phyloP scores from a whole-genome alignment of 208 protist species.

The Acanthamoeba sp. region DNA sequence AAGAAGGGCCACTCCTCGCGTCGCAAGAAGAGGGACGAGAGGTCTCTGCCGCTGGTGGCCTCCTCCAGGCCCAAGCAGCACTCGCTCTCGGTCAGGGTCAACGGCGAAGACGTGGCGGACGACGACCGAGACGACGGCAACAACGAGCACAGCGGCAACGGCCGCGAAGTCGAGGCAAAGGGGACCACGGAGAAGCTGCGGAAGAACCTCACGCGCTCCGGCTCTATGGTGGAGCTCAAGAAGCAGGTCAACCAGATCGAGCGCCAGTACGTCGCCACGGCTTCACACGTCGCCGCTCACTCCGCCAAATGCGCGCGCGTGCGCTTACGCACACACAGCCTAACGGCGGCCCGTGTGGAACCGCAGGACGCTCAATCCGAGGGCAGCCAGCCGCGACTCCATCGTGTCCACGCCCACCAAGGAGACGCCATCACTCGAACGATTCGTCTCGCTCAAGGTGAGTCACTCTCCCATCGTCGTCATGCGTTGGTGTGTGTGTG shows the following conservation, averaged over 20 bases:
- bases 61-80: background rate
- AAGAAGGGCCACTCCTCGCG: background rate
- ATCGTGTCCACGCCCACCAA: background rate
- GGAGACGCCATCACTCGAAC: background rate
- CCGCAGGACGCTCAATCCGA: background rate
- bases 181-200: background rate
- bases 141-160: background rate
- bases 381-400: background rate
- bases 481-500: background rate
- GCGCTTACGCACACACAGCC: background rate
- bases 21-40: background rate
- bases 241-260: background rate
- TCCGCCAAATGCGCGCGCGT: background rate
- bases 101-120: background rate
- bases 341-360: too few species aligned
- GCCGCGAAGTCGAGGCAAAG: background rate
- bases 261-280: background rate
- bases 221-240: slow-evolving; percentile 30
- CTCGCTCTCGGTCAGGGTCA: background rate
- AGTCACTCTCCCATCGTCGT: background rate
- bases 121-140: background rate
- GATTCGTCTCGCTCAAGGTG: slow-evolving; percentile 39
- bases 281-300: background rate
- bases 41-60: background rate
- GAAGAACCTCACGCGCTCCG: background rate